Base-by-base conservation (phyloP, 306 rosid species). In the Elaeagnus macrophylla region DNA sequence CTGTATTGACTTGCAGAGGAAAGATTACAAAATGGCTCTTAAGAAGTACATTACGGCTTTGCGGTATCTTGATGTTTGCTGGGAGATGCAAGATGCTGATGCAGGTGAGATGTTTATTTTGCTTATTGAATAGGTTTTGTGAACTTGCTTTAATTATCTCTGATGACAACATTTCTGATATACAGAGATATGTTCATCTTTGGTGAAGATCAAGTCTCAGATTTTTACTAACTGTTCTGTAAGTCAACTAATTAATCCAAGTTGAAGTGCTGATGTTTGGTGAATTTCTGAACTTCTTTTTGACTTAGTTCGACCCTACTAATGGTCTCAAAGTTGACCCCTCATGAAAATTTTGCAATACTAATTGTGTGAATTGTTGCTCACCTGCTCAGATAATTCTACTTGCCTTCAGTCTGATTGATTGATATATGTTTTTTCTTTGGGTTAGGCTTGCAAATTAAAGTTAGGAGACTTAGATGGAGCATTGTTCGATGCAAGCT, bases 181-280 rank as follows among this genome's bases (percentile, higher is more conserved):
- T 60, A 55, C 83, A 88, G 96, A 81, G 57, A 79, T 67, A 60
- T 81, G 83, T 67, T 68, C 73, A 60, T 54, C 53, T 57, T 72
- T 88, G 79, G 75, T 89, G 44, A 84, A 84, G 72, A 84, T 61
- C 0, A 88, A 88, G 75, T 83, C 96, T 12, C 96, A 81, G 67
- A 81, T 84, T 41, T 84, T 88, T 49, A 73, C 96, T 37, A 88
- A 88, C 81, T 81, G 94, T 68, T 81, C 89, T 3, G 96, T 88
- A 79, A 81, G 95, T 20, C 13, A 15, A 36, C 50, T 43, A 4
- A 37, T 48, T 37, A 12, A 37, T 36, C 47, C 12, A 10, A 20
- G 19, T 43, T 37, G 10, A 12, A 16, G 14, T 25, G 48, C 16
- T 12, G 11, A 16, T 48, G 36, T 56, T 53, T 42, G 13, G 51